Evolutionary conservation across 23 red algal genomes (phyloP), one percentile per base, ranked within the genome.

Genomic region (Gracilaria gracilis): DNA sequence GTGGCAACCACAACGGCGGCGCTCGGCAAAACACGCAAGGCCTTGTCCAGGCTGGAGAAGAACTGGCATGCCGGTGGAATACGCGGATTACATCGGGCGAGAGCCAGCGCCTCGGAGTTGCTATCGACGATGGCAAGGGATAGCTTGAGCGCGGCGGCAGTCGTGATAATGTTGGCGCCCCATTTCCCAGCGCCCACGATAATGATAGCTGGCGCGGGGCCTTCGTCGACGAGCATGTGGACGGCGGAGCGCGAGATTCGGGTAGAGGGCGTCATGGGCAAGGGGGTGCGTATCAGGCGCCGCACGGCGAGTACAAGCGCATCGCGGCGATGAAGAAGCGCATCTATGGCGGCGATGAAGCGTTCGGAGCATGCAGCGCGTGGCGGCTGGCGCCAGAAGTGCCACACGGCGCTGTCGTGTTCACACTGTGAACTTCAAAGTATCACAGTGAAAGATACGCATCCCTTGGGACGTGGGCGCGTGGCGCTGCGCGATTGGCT

Each of bases 1-100:
- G 87, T 91, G 31, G 88, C 94, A 20, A 96, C 87, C 28, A 96
- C 87, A 2, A 90, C 87, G 4, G 84, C 75, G 21, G 77, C 93
- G 17, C 7, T 35, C 24, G 57, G 42, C 31, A 51, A 31, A 51
- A 7, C 33, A 7, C 17, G 34, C 62, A 80, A 38, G 0, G 79
- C 93, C 9, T 48, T 11, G 38, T 32, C 57, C 19, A 87, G 58
- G 9, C 25, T 4, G 32, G 28, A 49, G 70, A 70, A 82, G 42
- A 39, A 85, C 24, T 46, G 16, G 50, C 50, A 51, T 20, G 3
- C 46, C 0, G 17, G 36, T 6, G 34, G 33, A 9, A 57, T 17
- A 36, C 70, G 11, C 39, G 65, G 38, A 16, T 36, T 54, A 11
- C 67, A 35, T 0, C 33, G 23, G 15, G 40, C 36, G 20, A 28